A percentile compares a stretch with the other conserved stretches of the same genome.
Conservation (phyloP, 2,329 filamentous ascomycete genomes). For the Trichoderma atrobrunneum region DNA sequence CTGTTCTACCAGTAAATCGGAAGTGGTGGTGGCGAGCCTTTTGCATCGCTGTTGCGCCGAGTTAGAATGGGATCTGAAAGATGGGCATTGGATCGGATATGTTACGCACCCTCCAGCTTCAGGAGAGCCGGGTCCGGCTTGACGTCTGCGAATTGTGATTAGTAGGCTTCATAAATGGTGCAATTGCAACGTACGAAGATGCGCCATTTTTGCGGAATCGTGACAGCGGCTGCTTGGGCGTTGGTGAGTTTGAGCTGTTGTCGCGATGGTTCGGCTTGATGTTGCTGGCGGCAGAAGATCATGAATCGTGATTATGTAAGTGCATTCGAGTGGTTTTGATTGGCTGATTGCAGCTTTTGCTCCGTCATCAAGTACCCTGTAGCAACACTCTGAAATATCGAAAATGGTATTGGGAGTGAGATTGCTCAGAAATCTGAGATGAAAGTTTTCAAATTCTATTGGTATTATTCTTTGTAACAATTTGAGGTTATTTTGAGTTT, state of each 20-base stretch:
- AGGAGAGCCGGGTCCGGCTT: conserved; percentile 43
- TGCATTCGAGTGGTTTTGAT: neutral
- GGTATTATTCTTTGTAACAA: too few relatives aligned
- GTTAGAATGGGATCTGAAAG: conserved; percentile 25
- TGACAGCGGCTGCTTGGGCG: conserved; percentile 24
- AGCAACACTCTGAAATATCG: neutral
- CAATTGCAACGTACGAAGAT: conserved; percentile 34
- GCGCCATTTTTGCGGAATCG: conserved; percentile 37
- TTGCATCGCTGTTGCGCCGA: conserved; percentile 64
- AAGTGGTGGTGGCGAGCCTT: conserved; percentile 90
- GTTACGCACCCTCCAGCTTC: conserved; percentile 40
- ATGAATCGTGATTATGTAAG: conserved; percentile 23
- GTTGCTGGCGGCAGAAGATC: conserved; percentile 23
- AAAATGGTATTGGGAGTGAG: neutral
- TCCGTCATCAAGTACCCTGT: neutral
- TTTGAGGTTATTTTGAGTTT: neutral
- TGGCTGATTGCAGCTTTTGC: neutral
- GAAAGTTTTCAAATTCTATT: neutral
- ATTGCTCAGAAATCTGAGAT: neutral
- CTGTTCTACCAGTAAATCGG: conserved; percentile 84
- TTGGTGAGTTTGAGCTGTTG: conserved; percentile 17
- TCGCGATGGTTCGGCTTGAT: conserved; percentile 27
- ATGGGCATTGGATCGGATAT: conserved; percentile 20
- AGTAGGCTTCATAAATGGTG: conserved; percentile 23
- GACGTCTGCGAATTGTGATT: conserved; percentile 34